Evolutionary conservation across 768 basidiomycete species (phyloP).

Genomic region (Clitopilus hobsonii): DNA sequence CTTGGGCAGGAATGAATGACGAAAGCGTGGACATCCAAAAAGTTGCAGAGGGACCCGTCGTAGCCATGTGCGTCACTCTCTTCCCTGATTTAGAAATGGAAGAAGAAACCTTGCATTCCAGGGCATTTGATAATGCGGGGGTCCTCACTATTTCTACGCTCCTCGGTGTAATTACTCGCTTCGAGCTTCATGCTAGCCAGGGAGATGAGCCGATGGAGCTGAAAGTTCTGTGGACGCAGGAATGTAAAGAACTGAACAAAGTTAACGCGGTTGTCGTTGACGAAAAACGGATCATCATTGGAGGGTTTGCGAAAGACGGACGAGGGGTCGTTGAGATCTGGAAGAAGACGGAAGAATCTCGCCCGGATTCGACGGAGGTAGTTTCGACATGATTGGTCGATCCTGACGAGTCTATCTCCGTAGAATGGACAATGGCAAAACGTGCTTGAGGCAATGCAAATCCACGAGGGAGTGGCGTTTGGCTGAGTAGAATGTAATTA

Average conservation of each 20-base stretch:
- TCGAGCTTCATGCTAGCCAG: constrained; percentile 38
- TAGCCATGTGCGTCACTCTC: constrained; percentile 49
- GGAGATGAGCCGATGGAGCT: constrained; percentile 34
- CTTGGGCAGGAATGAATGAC: constrained; percentile 66
- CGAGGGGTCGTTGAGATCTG: constrained; percentile 65
- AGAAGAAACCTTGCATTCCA: constrained; percentile 17
- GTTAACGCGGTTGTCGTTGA: constrained; percentile 59
- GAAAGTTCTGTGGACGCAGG: constrained; percentile 40
- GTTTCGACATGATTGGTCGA: background rate
- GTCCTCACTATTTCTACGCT: constrained; percentile 55
- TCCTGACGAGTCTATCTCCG: background rate
- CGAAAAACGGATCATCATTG: constrained; percentile 48
- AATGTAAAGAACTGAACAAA: constrained; percentile 45
- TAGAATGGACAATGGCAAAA: background rate
- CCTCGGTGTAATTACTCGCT: constrained; percentile 51
- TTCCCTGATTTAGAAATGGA: constrained; percentile 1
- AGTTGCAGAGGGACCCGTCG: constrained; percentile 70
- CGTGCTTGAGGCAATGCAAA: background rate
- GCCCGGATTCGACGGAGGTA: background rate
- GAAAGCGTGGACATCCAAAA: constrained; percentile 41
- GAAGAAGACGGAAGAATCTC: constrained; percentile 25
- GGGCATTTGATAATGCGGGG: constrained; percentile 44
- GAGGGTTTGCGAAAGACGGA: constrained; percentile 54
- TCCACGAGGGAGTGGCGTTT: background rate
- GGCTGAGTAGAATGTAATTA: background rate